Evolutionary conservation across 2,329 filamentous ascomycete genomes (phyloP), one percentile per base, ranked within the genome.

Genomic region (Fusarium tjaetaba): DNA sequence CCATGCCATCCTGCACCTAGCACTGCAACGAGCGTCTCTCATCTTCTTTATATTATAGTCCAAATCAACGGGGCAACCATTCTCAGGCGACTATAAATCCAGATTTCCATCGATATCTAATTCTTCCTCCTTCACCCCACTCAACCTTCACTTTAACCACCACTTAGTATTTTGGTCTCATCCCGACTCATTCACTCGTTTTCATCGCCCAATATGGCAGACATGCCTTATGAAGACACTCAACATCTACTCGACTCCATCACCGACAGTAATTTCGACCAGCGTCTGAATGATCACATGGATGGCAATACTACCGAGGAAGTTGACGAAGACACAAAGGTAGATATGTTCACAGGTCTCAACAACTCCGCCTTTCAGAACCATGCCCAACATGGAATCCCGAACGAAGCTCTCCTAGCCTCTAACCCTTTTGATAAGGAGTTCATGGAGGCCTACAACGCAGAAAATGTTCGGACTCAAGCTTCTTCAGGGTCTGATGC

Each of bases 221-320:
- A n/a, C 15, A 28, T 42, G 20, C 42, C 24, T n/a, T n/a, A n/a
- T 1, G 36, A 55, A 55, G 51, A 55, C 15, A 42, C 26, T 7
- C 38, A n/a, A n/a, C 24, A 42, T 18, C 26, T 42, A 4, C 36
- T 42, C 4, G 36, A 41, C 11, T 42, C 20, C 14, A 41, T 28
- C 4, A 2, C 4, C 7, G 2, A 6, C 6, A 3, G 26, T 0
- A 2, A 30, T 4, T n/a, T 55, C 0, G 24, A 11, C 15, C 51
- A 42, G 20, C 7, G 11, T n/a, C 15, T 55, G 0, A 30, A 30
- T 10, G 15, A 13, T 5, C 24, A 10, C 24, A 30, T 14, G 24
- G 14, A 11, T n/a, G 51, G 20, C 1, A 15, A 22, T 11, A 4
- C 6, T 16, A 5, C 20, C 2, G 20, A 14, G 15, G 13, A 20